Conservation (phyloP, 1,284 basidiomycete genomes). For the Boletus sp. region DNA sequence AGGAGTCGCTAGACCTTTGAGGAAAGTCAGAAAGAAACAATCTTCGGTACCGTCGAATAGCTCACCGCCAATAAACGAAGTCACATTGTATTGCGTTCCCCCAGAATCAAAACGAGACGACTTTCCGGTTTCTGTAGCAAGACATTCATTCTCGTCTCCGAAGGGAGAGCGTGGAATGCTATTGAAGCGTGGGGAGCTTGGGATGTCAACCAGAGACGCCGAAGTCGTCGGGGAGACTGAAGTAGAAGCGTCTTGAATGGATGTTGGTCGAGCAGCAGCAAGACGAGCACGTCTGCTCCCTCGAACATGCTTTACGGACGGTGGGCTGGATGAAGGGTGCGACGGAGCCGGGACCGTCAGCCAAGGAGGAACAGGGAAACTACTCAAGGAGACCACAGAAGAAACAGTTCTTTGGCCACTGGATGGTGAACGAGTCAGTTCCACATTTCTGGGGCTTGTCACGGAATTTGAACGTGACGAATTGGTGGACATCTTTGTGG, state of each 20-base stretch:
- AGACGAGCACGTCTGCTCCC: conserved; percentile 22
- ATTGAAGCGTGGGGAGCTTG: conserved; percentile 13
- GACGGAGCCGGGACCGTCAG: conserved; percentile 17
- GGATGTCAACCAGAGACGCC: conserved; percentile 15
- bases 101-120: conserved; percentile 37
- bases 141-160: conserved; percentile 30
- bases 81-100: conserved; percentile 65
- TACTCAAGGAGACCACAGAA: conserved; percentile 62
- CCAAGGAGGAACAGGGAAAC: conserved; percentile 63
- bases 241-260: conserved; percentile 5
- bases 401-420: conserved; percentile 29
- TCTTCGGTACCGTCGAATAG: conserved; percentile 5
- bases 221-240: conserved; percentile 6
- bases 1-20: conserved; percentile 34
- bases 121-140: conserved; percentile 21
- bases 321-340: conserved; percentile 16
- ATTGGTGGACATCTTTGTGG: conserved; percentile 26
- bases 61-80: conserved; percentile 70
- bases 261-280: conserved; percentile 5
- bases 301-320: conserved; percentile 20
- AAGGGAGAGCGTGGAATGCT: conserved; percentile 31
- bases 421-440: conserved; percentile 27
- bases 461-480: conserved; percentile 7
- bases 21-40: conserved; percentile 1
- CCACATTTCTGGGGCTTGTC: conserved; percentile 5